Base-by-base conservation (phyloP, 371 early-diverging fungal species). In the Mortierella polycephala region DNA sequence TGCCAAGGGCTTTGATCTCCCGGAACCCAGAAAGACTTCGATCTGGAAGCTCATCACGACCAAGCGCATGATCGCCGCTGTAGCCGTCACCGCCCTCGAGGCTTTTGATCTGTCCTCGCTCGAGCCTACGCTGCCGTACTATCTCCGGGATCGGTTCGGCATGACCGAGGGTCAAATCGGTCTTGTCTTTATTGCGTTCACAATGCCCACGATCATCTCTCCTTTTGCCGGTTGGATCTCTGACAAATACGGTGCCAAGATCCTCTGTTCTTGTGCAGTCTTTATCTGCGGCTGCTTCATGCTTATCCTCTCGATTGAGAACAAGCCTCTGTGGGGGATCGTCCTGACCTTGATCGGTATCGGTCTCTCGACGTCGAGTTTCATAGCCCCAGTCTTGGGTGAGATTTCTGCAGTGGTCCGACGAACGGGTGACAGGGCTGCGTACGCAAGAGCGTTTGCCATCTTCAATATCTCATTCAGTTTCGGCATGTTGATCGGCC, bases 61-160 rank as follows among this genome's bases (percentile, higher is more conserved):
- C 16, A 58, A 55, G 16, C 76, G 82, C 18, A 69, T 81, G 73
- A 68, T 81, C 49, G 71, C 76, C 30, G 82, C 82, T 10, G 70
- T 75, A 39, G 45, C 64, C 7, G 73, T 81, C 39, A 75, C 82
- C 1, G 66, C 71, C 14, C 55, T 73, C 0, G 76, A 81, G 44
- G 75, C 82, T 37, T 75, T 81, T 55, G 73, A 75, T 41, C 67
- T 75, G 12, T 59, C 75, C 2, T 66, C 75, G 5, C 71, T 75
- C n/a, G 82, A 89, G 83, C 87, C 89, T 5, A 87, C 87, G 1
- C 49, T 89, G n/a, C 83, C 89, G 0, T 84, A 86, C 82, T 83
- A 85, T 37, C 73, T 89, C 14, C 85, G 85, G 2, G 81, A 83
- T 13, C 88, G 87, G 60, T 89, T 86, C 82, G 42, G 60, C 2